These are phyloP conservation scores for Lentithecium fluviatile DNA, from an alignment of 495 filamentous ascomycete species.

Conservation along the genomic window DNA sequence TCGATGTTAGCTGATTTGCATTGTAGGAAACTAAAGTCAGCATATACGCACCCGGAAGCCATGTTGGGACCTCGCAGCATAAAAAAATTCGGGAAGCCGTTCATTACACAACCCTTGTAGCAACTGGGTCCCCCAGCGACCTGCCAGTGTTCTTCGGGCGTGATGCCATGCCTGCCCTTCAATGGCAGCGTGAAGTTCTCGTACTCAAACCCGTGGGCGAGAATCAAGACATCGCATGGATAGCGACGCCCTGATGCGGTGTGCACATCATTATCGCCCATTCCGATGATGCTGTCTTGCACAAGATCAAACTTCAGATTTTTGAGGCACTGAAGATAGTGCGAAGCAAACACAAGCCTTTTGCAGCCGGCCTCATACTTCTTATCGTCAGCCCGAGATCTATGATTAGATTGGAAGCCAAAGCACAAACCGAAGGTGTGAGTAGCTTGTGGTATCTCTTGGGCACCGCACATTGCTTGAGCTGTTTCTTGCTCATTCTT, in stretches of 20 bases:
- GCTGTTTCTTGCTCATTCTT: too few relatives aligned
- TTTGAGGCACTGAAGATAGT: not conserved
- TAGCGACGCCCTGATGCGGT: not conserved
- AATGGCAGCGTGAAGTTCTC: not conserved
- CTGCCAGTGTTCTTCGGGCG: not conserved
- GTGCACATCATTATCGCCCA: not conserved
- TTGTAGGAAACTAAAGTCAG: too few relatives aligned
- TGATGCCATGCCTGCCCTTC: not conserved
- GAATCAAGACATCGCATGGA: not conserved
- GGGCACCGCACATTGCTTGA: too few relatives aligned
- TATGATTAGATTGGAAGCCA: too few relatives aligned
- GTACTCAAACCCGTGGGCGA: not conserved
- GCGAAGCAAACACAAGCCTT: not conserved
- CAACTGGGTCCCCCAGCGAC: not conserved
- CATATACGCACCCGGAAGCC: too few relatives aligned
- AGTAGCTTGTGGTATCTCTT: too few relatives aligned
- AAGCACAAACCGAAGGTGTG: too few relatives aligned
- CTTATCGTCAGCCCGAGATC: not conserved
- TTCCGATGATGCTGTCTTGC: not conserved
- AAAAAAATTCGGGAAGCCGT: not conserved
- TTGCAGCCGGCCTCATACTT: not conserved
- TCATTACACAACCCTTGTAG: not conserved
- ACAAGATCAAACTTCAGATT: not conserved
- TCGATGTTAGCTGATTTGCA: too few relatives aligned
- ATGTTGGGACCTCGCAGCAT: not conserved